These are phyloP conservation scores for Crithidia fasciculata DNA, from an alignment of 208 protist species.

Conservation along the genomic window DNA sequence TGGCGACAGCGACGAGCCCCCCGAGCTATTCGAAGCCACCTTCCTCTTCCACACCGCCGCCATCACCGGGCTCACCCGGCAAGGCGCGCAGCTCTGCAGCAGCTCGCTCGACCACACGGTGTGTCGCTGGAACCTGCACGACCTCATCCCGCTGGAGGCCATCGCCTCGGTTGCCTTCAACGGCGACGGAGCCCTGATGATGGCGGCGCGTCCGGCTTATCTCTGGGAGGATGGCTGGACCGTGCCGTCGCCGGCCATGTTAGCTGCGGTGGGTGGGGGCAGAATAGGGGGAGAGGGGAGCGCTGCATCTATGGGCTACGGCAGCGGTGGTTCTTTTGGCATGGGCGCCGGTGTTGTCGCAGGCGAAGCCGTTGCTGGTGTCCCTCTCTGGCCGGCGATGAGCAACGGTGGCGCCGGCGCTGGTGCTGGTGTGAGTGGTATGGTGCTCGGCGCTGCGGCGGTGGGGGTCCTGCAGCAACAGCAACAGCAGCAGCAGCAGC, in stretches of 20 bases:
- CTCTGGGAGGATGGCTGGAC: conserved; percentile 1
- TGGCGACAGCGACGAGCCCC: neutral
- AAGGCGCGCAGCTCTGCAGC: conserved; percentile 45
- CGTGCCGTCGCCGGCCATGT: neutral
- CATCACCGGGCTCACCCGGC: conserved; percentile 41
- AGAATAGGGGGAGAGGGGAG: too few relatives aligned
- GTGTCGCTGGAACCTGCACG: conserved; percentile 46
- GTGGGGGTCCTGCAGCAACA: too few relatives aligned
- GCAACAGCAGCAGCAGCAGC: neutral
- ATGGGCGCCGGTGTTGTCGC: neutral
- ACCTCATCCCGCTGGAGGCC: conserved; percentile 21
- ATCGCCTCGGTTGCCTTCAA: conserved; percentile 19
- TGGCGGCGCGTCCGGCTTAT: neutral
- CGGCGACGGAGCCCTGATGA: neutral
- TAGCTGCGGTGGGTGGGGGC: too few relatives aligned
- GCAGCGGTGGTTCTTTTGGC: neutral
- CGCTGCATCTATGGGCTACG: too few relatives aligned
- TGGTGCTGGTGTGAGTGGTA: neutral
- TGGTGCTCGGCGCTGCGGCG: neutral
- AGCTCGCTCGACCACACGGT: conserved; percentile 49
- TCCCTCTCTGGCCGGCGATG: neutral
- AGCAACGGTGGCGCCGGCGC: neutral
- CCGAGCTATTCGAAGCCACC: conserved; percentile 16
- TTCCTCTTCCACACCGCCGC: conserved; percentile 46
- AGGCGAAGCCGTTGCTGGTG: neutral